These are phyloP conservation scores for Didymella arachidicola DNA, from an alignment of 2,329 filamentous ascomycete species.

Conservation along the genomic window DNA sequence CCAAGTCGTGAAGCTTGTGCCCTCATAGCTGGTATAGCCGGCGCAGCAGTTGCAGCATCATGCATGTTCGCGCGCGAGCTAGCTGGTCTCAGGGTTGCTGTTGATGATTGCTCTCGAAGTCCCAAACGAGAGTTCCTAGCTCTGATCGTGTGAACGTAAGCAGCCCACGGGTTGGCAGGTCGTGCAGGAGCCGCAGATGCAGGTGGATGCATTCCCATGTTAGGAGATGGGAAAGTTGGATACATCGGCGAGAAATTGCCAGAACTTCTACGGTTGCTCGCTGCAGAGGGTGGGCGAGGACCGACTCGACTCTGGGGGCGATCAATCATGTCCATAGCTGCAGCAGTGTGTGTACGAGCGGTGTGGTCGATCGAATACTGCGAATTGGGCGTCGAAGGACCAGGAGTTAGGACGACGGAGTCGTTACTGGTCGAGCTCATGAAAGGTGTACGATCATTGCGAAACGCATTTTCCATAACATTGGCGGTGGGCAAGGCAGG, in stretches of 20 bases:
- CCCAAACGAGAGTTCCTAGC: constrained; percentile 45
- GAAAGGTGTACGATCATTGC: constrained; percentile 40
- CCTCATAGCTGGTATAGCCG: constrained; percentile 34
- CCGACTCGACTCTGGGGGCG: constrained; percentile 49
- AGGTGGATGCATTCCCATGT: constrained; percentile 46
- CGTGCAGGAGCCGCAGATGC: constrained; percentile 34
- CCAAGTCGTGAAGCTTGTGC: constrained; percentile 48
- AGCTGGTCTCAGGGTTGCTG: constrained; percentile 46
- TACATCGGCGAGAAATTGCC: constrained; percentile 44
- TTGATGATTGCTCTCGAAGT: constrained; percentile 51
- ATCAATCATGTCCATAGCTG: constrained; percentile 47
- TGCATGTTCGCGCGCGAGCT: constrained; percentile 47
- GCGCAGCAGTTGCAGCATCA: constrained; percentile 29
- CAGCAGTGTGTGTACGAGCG: constrained; percentile 39
- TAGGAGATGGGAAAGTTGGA: constrained; percentile 37
- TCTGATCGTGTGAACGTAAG: constrained; percentile 41
- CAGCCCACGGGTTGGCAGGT: constrained; percentile 49
- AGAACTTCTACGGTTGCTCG: constrained; percentile 43
- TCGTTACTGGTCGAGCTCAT: constrained; percentile 40
- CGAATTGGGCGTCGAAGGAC: constrained; percentile 39
- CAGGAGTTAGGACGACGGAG: constrained; percentile 41
- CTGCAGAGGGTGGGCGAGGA: constrained; percentile 47
- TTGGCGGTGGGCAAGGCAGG: constrained; percentile 30
- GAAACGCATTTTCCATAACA: constrained; percentile 23
- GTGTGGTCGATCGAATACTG: constrained; percentile 39